phyloP scores from a whole-genome alignment of 768 basidiomycete genomes.

The Macrolepiota fuliginosa region DNA sequence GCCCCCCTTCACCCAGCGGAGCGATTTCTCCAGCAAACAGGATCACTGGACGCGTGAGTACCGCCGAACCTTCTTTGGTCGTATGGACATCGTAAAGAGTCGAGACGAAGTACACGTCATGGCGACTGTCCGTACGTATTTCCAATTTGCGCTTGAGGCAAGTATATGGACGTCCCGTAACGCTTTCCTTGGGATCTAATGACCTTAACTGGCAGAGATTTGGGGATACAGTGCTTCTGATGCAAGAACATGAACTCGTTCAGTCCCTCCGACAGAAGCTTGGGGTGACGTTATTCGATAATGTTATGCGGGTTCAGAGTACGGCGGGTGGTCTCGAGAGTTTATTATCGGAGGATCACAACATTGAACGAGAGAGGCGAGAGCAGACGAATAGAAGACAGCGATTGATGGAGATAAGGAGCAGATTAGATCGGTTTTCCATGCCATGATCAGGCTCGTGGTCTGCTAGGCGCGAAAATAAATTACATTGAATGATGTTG shows the following conservation, averaged over 20 bases:
- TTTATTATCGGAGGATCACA: slow-evolving; percentile 41
- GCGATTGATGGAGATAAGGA: slow-evolving; percentile 32
- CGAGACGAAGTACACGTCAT: slow-evolving; percentile 48
- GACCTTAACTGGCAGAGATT: too few relatives aligned
- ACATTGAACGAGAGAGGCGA: slow-evolving; percentile 25
- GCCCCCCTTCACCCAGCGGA: slow-evolving; percentile 36
- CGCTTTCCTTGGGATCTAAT: too few relatives aligned
- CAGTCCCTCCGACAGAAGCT: slow-evolving; percentile 34
- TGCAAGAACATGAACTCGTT: slow-evolving; percentile 45
- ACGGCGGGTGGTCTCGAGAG: slow-evolving; percentile 18
- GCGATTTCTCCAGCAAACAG: slow-evolving; percentile 17
- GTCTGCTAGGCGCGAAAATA: too few relatives aligned
- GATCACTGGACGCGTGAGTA: slow-evolving; percentile 19
- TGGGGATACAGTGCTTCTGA: slow-evolving; percentile 50
- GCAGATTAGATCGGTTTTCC: slow-evolving; percentile 25
- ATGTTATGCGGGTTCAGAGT: slow-evolving; percentile 18
- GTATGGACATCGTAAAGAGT: not conserved
- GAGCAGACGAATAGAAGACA: slow-evolving; percentile 24
- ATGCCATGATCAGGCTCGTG: not conserved
- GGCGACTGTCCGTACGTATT: slow-evolving; percentile 56
- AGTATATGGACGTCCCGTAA: slow-evolving; percentile 3
- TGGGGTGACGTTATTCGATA: slow-evolving; percentile 31
- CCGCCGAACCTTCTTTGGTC: not conserved
- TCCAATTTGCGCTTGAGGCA: slow-evolving; percentile 54
- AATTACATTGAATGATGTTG: too few relatives aligned